phyloP scores from a whole-genome alignment of 495 filamentous ascomycete species.

The Annulohypoxylon maeteangense region DNA sequence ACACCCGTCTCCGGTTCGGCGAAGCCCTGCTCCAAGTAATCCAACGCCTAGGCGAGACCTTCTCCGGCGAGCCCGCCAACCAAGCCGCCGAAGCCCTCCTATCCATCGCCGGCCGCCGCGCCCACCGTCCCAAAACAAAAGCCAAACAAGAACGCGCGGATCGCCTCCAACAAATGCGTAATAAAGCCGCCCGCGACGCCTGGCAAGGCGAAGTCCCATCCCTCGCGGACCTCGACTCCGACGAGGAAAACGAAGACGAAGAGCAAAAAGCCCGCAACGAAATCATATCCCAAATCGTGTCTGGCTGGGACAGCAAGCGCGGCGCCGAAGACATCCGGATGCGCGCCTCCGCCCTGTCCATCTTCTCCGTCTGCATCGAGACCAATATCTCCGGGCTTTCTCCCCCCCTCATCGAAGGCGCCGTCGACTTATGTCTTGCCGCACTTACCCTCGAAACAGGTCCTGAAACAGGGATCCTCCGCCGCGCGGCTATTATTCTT shows the following conservation, averaged over 20 bases:
- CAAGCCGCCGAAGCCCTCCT: constrained; percentile 71
- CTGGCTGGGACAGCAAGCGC: constrained; percentile 77
- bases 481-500: constrained; percentile 76
- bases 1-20: constrained; percentile 76
- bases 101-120: constrained; percentile 72
- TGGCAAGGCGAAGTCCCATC: constrained; percentile 64
- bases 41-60: constrained; percentile 70
- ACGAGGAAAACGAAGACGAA: constrained; percentile 58
- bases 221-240: constrained; percentile 57
- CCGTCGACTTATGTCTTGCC: constrained; percentile 73
- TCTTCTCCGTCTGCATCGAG: constrained; percentile 74
- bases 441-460: constrained; percentile 73
- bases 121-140: constrained; percentile 64
- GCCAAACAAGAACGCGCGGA: constrained; percentile 62
- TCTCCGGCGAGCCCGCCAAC: constrained; percentile 67
- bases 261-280: constrained; percentile 62
- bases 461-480: constrained; percentile 73
- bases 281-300: constrained; percentile 70
- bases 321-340: constrained; percentile 80
- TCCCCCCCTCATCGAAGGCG: constrained; percentile 61
- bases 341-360: constrained; percentile 79
- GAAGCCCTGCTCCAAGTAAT: constrained; percentile 77
- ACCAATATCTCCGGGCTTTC: constrained; percentile 72
- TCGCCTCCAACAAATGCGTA: constrained; percentile 55
- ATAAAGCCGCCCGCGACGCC: constrained; percentile 62